These are phyloP conservation scores for Zizania palustris DNA, from an alignment of 202 grass and related monocot genomes.

Conservation along the genomic window DNA sequence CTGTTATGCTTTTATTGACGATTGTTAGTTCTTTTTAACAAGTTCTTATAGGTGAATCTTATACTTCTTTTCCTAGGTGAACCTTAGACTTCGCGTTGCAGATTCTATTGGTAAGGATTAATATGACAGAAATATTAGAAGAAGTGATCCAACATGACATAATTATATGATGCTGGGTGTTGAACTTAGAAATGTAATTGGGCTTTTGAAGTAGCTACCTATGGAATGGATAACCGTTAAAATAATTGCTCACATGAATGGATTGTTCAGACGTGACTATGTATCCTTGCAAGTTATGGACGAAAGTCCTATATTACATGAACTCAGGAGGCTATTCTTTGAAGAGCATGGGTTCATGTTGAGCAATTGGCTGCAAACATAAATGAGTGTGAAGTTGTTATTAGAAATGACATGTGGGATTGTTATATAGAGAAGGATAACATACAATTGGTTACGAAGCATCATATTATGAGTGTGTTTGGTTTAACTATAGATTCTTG, in stretches of 20 bases:
- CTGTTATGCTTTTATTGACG: neutral
- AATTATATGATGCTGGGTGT: neutral
- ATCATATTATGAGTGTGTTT: too few species aligned
- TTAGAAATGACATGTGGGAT: too few species aligned
- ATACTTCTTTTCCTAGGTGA: neutral
- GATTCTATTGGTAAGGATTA: neutral
- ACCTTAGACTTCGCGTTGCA: neutral
- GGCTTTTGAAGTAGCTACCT: too few species aligned
- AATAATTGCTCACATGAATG: neutral
- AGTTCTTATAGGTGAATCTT: neutral
- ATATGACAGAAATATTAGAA: neutral
- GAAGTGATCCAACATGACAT: neutral
- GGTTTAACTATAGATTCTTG: too few species aligned
- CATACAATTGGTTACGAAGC: too few species aligned
- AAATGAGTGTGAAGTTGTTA: too few species aligned
- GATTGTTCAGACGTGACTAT: too few species aligned
- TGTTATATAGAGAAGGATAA: too few species aligned
- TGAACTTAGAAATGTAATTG: neutral
- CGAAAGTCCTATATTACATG: too few species aligned
- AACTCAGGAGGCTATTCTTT: too few species aligned
- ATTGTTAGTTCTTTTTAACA: constrained; percentile 1
- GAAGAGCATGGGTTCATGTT: too few species aligned
- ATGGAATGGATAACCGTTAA: neutral
- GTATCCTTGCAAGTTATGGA: neutral
- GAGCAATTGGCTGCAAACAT: too few species aligned